phyloP scores from a whole-genome alignment of 2,329 filamentous ascomycete genomes.

The Colletotrichum horii region DNA sequence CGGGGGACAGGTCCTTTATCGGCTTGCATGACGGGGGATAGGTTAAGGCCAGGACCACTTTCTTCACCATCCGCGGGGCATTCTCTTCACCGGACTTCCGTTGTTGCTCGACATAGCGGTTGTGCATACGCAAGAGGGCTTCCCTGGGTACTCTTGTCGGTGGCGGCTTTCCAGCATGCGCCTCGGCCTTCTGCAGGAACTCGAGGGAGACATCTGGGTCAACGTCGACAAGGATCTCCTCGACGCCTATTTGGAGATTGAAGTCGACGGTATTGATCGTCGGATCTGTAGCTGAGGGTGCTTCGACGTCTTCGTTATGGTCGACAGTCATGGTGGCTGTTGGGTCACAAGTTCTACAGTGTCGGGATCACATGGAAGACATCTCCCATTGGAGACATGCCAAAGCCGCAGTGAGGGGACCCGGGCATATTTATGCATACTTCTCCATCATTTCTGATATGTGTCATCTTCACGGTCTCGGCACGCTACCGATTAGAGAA shows the following conservation, averaged over 20 bases:
- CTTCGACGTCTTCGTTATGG: neutral
- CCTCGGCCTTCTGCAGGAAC: constrained; percentile 24
- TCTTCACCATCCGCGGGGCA: constrained; percentile 27
- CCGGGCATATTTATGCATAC: too few species aligned
- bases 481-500: neutral
- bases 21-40: constrained; percentile 25
- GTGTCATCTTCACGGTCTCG: constrained; percentile 1
- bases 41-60: constrained; percentile 25
- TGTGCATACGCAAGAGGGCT: constrained; percentile 22
- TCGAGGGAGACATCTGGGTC: constrained; percentile 27
- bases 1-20: constrained; percentile 10
- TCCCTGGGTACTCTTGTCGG: constrained; percentile 13
- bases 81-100: neutral
- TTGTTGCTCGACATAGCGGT: constrained; percentile 22
- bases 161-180: constrained; percentile 24
- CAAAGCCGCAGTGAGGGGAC: neutral
- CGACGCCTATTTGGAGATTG: constrained; percentile 22
- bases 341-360: neutral
- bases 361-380: neutral
- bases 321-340: neutral
- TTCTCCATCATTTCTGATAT: neutral
- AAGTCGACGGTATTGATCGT: constrained; percentile 19
- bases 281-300: neutral
- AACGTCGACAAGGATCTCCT: constrained; percentile 25
- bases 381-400: neutral